Conservation (phyloP, 352 stramenopile species). For the Globisporangium megalacanthum region DNA sequence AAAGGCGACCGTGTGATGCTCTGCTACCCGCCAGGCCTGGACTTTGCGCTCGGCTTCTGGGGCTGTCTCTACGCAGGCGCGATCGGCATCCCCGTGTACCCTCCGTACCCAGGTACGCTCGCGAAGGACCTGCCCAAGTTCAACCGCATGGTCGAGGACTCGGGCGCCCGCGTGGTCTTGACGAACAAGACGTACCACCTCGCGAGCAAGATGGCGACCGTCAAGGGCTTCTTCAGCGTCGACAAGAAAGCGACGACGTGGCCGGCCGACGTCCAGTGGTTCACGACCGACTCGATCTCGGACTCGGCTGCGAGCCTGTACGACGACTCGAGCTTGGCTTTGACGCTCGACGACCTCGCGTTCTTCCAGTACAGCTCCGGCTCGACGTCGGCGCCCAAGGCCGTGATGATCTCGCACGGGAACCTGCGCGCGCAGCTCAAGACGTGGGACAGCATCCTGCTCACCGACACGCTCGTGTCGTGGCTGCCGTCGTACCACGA, state of each 20-base stretch:
- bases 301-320: conserved; percentile 48
- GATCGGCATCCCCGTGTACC: conserved; percentile 70
- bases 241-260: conserved; percentile 43
- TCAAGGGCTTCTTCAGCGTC: conserved; percentile 69
- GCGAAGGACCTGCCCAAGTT: conserved; percentile 79
- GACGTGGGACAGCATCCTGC: conserved; percentile 64
- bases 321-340: conserved; percentile 32
- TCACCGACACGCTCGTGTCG: conserved; percentile 62
- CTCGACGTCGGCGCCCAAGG: conserved; percentile 75
- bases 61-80: conserved; percentile 71
- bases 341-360: conserved; percentile 52
- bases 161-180: conserved; percentile 51
- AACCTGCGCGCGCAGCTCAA: conserved; percentile 70
- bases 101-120: conserved; percentile 64
- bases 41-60: conserved; percentile 79
- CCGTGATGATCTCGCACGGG: conserved; percentile 80
- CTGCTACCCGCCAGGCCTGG: conserved; percentile 65
- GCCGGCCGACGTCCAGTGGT: conserved; percentile 63
- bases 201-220: conserved; percentile 72
- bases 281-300: conserved; percentile 58
- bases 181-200: conserved; percentile 79
- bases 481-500: conserved; percentile 84
- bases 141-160: conserved; percentile 70
- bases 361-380: conserved; percentile 86
- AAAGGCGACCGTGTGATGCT: conserved; percentile 76